A percentile compares a stretch with the other conserved stretches of the same genome.
Conservation (phyloP, 2,329 filamentous ascomycete genomes). For the Alternaria conjuncta region DNA sequence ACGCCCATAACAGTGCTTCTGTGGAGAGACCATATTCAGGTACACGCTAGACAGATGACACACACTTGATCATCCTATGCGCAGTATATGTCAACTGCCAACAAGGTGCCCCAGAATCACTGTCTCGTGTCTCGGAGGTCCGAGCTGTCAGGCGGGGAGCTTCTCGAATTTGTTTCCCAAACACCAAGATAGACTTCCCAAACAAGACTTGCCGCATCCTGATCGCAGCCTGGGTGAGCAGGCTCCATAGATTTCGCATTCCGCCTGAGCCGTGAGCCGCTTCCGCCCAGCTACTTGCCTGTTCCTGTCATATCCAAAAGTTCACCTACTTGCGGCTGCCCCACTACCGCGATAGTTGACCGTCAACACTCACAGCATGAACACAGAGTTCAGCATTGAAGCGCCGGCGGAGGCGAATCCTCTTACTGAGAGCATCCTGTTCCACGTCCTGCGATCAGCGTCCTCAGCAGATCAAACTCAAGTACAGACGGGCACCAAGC, state of each 20-base stretch:
- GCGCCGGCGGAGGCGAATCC: constrained; percentile 78
- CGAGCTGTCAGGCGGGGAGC: constrained; percentile 31
- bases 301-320: background rate
- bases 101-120: background rate
- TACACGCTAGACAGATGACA: background rate
- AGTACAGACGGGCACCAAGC: constrained; percentile 60
- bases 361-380: constrained; percentile 28
- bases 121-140: constrained; percentile 17
- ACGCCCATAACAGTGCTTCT: background rate
- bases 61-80: background rate
- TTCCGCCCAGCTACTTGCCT: background rate
- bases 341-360: constrained; percentile 17
- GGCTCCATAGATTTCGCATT: constrained; percentile 4
- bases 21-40: background rate
- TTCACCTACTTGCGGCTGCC: constrained; percentile 7
- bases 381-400: constrained; percentile 58
- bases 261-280: background rate
- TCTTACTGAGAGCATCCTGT: constrained; percentile 56
- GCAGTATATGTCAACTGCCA: background rate
- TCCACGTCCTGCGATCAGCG: constrained; percentile 57
- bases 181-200: constrained; percentile 16
- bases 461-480: constrained; percentile 56
- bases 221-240: constrained; percentile 40
- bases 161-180: constrained; percentile 14
- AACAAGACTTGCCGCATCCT: constrained; percentile 14